Evolutionary conservation across 257 asterid genomes (phyloP).

Genomic region (Rehmannia glutinosa): DNA sequence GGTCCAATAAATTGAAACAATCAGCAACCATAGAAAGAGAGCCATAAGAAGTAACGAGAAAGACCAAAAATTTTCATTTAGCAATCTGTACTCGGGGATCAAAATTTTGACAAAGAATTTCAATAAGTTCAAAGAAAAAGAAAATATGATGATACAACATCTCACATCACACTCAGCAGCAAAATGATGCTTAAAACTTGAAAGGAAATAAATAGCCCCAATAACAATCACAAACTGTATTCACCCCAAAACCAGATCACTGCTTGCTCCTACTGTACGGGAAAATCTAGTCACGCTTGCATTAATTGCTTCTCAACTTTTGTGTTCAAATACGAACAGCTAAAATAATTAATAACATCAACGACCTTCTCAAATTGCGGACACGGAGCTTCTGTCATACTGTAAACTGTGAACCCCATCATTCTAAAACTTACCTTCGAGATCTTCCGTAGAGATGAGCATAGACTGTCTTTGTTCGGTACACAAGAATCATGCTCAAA

Average conservation of each 20-base stretch:
- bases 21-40: too few relatives aligned
- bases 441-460: constrained; percentile 59
- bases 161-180: neutral
- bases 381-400: neutral
- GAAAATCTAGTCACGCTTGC: neutral
- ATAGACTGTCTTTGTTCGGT: constrained; percentile 73
- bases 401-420: neutral
- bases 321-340: neutral
- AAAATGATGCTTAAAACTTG: neutral
- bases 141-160: constrained; percentile 11
- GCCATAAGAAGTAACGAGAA: too few relatives aligned
- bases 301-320: neutral
- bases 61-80: constrained; percentile 6
- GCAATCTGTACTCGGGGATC: neutral
- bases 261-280: neutral
- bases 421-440: constrained; percentile 12
- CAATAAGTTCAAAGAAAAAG: neutral
- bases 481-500: constrained; percentile 70
- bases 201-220: neutral
- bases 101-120: constrained; percentile 10
- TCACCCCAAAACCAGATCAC: too few relatives aligned
- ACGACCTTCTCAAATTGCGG: too few relatives aligned
- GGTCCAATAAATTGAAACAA: too few relatives aligned
- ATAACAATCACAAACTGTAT: neutral
- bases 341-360: neutral